These are phyloP conservation scores for Gymnopilus dilepis DNA, from an alignment of 768 basidiomycete genomes.

Conservation along the genomic window DNA sequence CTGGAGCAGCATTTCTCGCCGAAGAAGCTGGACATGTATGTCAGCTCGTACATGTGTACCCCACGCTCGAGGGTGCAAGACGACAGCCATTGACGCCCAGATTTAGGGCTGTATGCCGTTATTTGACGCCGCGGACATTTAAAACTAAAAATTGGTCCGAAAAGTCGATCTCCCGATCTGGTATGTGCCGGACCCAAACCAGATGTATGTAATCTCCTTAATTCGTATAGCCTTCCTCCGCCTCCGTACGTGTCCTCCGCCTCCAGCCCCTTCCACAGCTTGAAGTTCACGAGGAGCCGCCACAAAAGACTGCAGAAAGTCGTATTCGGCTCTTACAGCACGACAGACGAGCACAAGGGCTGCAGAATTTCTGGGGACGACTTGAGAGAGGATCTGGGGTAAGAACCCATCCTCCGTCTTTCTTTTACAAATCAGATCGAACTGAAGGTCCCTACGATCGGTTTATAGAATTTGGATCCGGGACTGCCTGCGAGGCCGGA, in stretches of 20 bases:
- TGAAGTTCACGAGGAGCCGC: neutral
- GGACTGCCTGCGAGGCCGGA: slow-evolving; percentile 25
- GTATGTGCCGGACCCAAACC: slow-evolving; percentile 35
- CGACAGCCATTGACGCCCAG: slow-evolving; percentile 10
- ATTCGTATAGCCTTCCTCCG: slow-evolving; percentile 14
- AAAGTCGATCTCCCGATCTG: slow-evolving; percentile 26
- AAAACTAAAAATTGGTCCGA: slow-evolving; percentile 25
- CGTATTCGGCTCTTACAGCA: neutral
- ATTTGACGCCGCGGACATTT: slow-evolving; percentile 25
- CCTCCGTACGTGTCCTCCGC: neutral
- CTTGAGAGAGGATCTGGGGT: slow-evolving; percentile 7
- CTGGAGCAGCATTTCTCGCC: slow-evolving; percentile 7
- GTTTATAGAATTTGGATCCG: slow-evolving; percentile 27
- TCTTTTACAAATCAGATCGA: slow-evolving; percentile 22
- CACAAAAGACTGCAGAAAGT: neutral
- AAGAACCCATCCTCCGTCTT: slow-evolving; percentile 10
- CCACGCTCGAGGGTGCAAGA: neutral
- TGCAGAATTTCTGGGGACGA: neutral
- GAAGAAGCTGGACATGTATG: slow-evolving; percentile 18
- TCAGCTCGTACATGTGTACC: slow-evolving; percentile 14
- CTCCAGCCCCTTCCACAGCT: neutral
- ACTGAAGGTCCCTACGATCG: slow-evolving; percentile 30
- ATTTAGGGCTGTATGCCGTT: slow-evolving; percentile 17
- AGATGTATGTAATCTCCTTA: slow-evolving; percentile 24
- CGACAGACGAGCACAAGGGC: neutral